These are phyloP conservation scores for Pontederia paniculata DNA, from an alignment of 176 grass and related monocot species.

Conservation along the genomic window DNA sequence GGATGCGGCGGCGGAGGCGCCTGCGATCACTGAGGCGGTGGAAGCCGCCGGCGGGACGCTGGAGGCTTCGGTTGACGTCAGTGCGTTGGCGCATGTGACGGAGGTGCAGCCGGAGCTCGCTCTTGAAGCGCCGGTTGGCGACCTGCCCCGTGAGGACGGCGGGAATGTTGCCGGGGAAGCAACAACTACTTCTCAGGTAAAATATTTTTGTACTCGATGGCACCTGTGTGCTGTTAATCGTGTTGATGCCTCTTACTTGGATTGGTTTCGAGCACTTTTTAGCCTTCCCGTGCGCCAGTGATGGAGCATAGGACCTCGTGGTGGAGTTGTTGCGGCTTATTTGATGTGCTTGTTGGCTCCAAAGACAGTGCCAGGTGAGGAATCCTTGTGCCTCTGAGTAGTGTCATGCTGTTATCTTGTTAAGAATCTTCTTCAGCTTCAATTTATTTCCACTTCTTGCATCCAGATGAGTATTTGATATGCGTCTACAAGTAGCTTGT, in stretches of 20 bases:
- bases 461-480: too few species aligned
- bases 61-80: neutral
- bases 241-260: neutral
- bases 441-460: too few species aligned
- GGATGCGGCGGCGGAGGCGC: too few species aligned
- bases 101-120: neutral
- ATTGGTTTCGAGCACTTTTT: neutral
- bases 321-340: constrained; percentile 7
- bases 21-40: too few species aligned
- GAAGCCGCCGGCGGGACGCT: neutral
- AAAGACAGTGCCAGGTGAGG: constrained; percentile 4
- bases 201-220: too few species aligned
- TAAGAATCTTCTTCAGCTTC: too few species aligned
- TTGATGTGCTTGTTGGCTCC: neutral
- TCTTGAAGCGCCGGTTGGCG: constrained; percentile 1
- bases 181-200: neutral
- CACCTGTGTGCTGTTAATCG: neutral
- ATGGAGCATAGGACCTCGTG: neutral
- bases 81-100: neutral
- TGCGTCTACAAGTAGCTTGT: too few species aligned
- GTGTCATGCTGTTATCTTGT: too few species aligned
- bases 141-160: neutral
- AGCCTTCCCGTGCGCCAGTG: neutral
- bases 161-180: too few species aligned
- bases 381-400: neutral